These are phyloP conservation scores for Trametes punicea DNA, from an alignment of 768 basidiomycete genomes.

Conservation along the genomic window DNA sequence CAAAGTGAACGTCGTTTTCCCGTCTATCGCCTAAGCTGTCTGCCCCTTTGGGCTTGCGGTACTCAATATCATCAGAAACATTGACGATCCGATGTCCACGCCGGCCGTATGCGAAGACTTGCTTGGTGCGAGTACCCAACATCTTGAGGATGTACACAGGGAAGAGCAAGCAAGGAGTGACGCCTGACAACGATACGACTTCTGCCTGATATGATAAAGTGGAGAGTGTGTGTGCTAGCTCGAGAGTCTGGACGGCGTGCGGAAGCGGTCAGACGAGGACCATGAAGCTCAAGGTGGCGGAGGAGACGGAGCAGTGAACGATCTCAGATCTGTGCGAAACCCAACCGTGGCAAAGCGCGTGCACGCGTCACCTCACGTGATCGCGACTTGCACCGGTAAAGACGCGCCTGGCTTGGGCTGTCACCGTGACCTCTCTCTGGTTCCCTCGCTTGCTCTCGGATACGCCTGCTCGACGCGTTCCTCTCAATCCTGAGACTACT, in stretches of 20 bases:
- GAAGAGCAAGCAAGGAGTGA: slow-evolving; percentile 5
- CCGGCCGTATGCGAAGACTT: slow-evolving; percentile 32
- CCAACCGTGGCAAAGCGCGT: slow-evolving; percentile 21
- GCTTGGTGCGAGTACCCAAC: slow-evolving; percentile 31
- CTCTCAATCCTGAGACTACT: neutral
- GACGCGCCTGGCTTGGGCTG: neutral
- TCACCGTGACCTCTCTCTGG: neutral
- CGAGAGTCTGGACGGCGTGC: neutral
- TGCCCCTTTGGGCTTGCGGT: neutral
- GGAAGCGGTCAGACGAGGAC: neutral
- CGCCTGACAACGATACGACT: slow-evolving; percentile 1
- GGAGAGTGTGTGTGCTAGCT: neutral
- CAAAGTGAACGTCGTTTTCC: slow-evolving; percentile 4
- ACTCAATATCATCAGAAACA: slow-evolving; percentile 22
- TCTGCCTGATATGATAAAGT: neutral
- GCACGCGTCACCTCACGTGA: slow-evolving; percentile 16
- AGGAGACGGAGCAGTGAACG: neutral
- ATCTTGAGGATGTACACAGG: slow-evolving; percentile 14
- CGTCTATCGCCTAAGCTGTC: neutral
- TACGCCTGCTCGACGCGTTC: neutral
- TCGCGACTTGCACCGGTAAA: neutral
- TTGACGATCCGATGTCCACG: slow-evolving; percentile 31
- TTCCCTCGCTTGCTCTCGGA: neutral
- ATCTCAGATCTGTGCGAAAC: slow-evolving; percentile 11
- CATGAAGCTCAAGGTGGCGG: neutral